A percentile compares a stretch with the other conserved stretches of the same genome.
These are phyloP conservation scores for Carallia brachiata DNA, from an alignment of 345 rosid genomes.

Conservation along the genomic window DNA sequence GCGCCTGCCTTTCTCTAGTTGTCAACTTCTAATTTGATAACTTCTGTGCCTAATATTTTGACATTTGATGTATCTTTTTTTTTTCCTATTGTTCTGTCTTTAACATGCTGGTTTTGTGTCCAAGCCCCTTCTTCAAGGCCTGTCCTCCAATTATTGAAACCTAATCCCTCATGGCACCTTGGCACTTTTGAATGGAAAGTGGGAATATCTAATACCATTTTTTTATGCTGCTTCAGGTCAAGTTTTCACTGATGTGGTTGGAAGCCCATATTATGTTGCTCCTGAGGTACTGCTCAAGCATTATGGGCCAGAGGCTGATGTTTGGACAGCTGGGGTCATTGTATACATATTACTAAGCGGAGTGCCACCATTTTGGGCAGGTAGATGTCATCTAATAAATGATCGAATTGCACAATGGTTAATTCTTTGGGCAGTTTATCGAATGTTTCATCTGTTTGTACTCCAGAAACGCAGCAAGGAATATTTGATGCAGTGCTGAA, in stretches of 20 bases:
- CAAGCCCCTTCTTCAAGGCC: not conserved
- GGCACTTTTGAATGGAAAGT: not conserved
- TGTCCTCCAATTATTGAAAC: not conserved
- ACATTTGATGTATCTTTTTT: not conserved
- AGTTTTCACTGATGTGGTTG: slow-evolving; percentile 89
- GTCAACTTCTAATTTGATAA: not conserved
- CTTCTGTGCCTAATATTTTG: not conserved
- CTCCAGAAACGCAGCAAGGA: slow-evolving; percentile 91
- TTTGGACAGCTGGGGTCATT: slow-evolving; percentile 98
- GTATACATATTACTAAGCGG: slow-evolving; percentile 93
- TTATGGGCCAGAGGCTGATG: slow-evolving; percentile 96
- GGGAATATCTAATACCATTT: not conserved
- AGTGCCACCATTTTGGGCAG: slow-evolving; percentile 99
- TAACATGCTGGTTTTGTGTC: not conserved
- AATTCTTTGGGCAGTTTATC: slow-evolving; percentile 12
- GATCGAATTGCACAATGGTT: not conserved
- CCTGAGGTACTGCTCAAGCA: slow-evolving; percentile 94
- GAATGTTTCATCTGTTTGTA: slow-evolving; percentile 17
- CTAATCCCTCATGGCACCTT: not conserved
- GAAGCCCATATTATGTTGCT: slow-evolving; percentile 96
- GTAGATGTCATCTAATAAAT: slow-evolving; percentile 33
- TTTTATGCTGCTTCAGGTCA: slow-evolving; percentile 54
- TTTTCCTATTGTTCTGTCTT: too few relatives aligned
- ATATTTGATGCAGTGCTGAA: slow-evolving; percentile 96
- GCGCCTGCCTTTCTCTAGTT: not conserved